Evolutionary conservation across 441 rosid genomes (phyloP).

Genomic region (Populus hybrid): DNA sequence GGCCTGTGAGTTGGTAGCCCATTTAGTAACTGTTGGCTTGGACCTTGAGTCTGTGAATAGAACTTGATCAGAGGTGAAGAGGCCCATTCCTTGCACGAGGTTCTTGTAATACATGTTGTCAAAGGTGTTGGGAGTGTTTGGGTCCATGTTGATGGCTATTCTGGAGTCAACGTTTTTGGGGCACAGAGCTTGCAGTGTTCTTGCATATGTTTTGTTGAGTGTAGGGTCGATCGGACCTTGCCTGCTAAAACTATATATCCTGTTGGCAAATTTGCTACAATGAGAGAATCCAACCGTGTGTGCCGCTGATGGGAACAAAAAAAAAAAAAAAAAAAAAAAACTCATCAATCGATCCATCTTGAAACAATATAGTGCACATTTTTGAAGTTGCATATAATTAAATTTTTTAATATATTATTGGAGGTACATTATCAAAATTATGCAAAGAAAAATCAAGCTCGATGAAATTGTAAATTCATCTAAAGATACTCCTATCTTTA

Average conservation of each 20-base stretch:
- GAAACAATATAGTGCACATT: too few species aligned
- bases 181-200: conserved; percentile 28
- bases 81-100: conserved; percentile 64
- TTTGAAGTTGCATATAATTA: too few species aligned
- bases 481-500: too few species aligned
- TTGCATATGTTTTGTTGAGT: too few species aligned
- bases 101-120: conserved; percentile 73
- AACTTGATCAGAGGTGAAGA: conserved; percentile 86
- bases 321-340: neutral
- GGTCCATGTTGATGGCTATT: conserved; percentile 91
- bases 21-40: conserved; percentile 47
- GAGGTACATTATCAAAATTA: too few species aligned
- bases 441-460: too few species aligned
- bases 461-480: too few species aligned
- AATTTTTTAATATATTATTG: too few species aligned
- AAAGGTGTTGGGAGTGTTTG: conserved; percentile 59
- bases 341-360: neutral
- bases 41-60: conserved; percentile 63
- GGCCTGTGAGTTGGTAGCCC: conserved; percentile 47
- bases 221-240: too few species aligned
- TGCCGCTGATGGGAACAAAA: conserved; percentile 20
- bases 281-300: conserved; percentile 89
- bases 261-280: conserved; percentile 55
- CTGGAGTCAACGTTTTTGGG: conserved; percentile 59
- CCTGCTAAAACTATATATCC: conserved; percentile 41